Evolutionary conservation across 139 green algal genomes (phyloP), one percentile per base, ranked within the genome.

Genomic region (Haematococcus lacustris): DNA sequence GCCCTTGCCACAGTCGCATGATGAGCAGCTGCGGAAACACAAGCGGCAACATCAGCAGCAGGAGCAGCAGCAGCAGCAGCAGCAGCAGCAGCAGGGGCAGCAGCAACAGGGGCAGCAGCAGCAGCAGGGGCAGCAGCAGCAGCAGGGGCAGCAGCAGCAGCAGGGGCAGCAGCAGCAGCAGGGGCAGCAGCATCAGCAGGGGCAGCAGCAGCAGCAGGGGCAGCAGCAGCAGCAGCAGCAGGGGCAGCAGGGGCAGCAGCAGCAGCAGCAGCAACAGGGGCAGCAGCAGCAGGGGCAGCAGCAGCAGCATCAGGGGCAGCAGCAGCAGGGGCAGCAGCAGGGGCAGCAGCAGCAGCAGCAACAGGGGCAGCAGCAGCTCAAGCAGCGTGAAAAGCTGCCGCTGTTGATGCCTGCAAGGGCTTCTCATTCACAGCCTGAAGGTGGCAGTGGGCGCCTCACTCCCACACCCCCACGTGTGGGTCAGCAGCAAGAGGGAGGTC

Each of bases 211-310:
- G 63, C 57, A 64, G 74, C 67, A 41, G 67, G 13, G 40, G 43
- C 23, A 43, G 47, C 67, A 28, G 1, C 39, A 38, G n/a, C 23
- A 51, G n/a, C n/a, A n/a, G n/a, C n/a, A n/a, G n/a, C n/a, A n/a
- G n/a, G n/a, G n/a, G n/a, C n/a, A n/a, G n/a, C 32, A 28, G 62
- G 39, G 23, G 59, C n/a, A 25, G 34, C 70, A 39, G 33, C 60
- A 47, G 30, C 32, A n/a, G n/a, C n/a, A n/a, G n/a, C n/a, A n/a
- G n/a, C n/a, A n/a, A n/a, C n/a, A n/a, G n/a, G n/a, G n/a, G 3
- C n/a, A 77, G 39, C 47, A 66, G 60, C 39, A 71, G 39, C 4
- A 57, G 65, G 32, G 71, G 61, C 21, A 69, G 6, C 51, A 66
- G 53, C 65, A 67, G 53, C 53, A 77, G 40, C 40, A 63, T 32